These are phyloP conservation scores for Gloeopeniophorella convolvens DNA, from an alignment of 768 basidiomycete genomes.

Conservation along the genomic window DNA sequence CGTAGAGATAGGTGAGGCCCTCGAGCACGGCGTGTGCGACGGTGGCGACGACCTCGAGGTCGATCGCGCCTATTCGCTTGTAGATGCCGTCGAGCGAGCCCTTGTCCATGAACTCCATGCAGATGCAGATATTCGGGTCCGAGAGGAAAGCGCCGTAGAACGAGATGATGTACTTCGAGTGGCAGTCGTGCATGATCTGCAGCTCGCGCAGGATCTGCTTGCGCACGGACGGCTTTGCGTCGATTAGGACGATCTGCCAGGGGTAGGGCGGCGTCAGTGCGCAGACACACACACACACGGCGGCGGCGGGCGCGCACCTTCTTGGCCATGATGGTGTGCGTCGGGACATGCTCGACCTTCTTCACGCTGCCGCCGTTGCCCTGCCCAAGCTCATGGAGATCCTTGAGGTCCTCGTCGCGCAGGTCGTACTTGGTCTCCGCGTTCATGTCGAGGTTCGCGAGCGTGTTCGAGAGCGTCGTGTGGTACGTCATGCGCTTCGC, in stretches of 20 bases:
- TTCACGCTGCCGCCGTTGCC: conserved; percentile 98
- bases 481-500: conserved; percentile 69
- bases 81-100: conserved; percentile 93
- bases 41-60: conserved; percentile 86
- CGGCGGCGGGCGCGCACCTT: conserved; percentile 51
- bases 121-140: conserved; percentile 98
- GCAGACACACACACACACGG: neutral
- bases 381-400: conserved; percentile 85
- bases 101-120: conserved; percentile 97
- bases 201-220: conserved; percentile 98
- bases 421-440: conserved; percentile 81
- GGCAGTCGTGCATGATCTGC: conserved; percentile 98
- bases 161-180: conserved; percentile 88
- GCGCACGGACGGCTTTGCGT: conserved; percentile 91
- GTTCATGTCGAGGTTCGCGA: conserved; percentile 82
- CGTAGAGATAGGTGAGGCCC: conserved; percentile 95
- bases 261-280: neutral
- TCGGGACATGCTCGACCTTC: conserved; percentile 88
- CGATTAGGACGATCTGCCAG: conserved; percentile 84
- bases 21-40: conserved; percentile 94
- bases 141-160: conserved; percentile 96
- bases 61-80: conserved; percentile 90
- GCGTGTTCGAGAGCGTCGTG: conserved; percentile 70
- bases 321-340: conserved; percentile 93
- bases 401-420: conserved; percentile 83